Evolutionary conservation across 2,329 filamentous ascomycete genomes (phyloP).

Genomic region (Penicillium sclerotigenum): DNA sequence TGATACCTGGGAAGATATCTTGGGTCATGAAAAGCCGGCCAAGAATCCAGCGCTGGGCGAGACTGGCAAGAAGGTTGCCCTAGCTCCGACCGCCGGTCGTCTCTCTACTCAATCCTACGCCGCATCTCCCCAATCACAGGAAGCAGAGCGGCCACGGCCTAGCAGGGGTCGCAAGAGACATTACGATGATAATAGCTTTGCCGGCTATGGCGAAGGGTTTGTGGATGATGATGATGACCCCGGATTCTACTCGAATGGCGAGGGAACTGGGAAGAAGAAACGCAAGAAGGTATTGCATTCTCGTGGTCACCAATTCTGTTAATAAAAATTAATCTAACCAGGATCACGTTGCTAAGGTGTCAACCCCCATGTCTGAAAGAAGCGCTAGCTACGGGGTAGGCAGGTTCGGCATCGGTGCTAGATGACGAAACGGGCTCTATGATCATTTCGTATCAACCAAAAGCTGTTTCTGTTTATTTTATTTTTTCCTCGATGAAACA

Average conservation of each 20-base stretch:
- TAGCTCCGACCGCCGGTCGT: conserved; percentile 24
- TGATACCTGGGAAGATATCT: conserved; percentile 48
- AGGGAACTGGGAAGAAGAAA: conserved; percentile 46
- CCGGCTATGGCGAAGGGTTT: conserved; percentile 51
- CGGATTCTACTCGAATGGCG: conserved; percentile 44
- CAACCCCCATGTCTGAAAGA: conserved; percentile 40
- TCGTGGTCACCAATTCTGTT: background rate
- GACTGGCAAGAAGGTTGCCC: conserved; percentile 29
- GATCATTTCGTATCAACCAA: conserved; percentile 19
- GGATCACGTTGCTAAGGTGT: conserved; percentile 43
- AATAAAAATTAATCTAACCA: conserved; percentile 16
- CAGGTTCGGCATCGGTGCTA: conserved; percentile 46
- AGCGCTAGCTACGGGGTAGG: conserved; percentile 44
- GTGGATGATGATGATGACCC: conserved; percentile 48
- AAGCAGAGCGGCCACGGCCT: conserved; percentile 39
- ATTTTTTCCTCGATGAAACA: conserved; percentile 12
- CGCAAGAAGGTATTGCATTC: conserved; percentile 45
- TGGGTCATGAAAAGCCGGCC: conserved; percentile 48
- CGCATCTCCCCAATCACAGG: conserved; percentile 27
- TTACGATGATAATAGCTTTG: conserved; percentile 52
- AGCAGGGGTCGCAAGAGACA: conserved; percentile 50
- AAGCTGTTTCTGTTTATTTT: conserved; percentile 20
- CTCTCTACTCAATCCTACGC: conserved; percentile 28
- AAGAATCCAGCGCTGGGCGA: conserved; percentile 34
- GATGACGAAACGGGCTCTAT: conserved; percentile 29